Evolutionary conservation across 108 stramenopile species (phyloP).

Genomic region (Nitzschia inconspicua): DNA sequence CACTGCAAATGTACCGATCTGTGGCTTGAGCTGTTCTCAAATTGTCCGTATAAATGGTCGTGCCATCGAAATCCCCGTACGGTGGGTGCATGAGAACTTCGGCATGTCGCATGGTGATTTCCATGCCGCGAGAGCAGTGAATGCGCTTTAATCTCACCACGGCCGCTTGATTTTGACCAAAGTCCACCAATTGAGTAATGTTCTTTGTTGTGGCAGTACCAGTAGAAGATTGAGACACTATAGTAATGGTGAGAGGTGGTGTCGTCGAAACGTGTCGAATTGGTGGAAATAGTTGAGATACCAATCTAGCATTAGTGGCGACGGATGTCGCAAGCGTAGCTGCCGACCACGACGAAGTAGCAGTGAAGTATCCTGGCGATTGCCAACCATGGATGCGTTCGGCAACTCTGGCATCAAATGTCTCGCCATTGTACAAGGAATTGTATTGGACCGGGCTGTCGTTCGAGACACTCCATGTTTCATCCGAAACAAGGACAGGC

Average conservation of each 20-base stretch:
- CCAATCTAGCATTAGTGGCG: constrained; percentile 2
- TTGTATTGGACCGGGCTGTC: constrained; percentile 27
- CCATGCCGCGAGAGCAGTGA: constrained; percentile 2
- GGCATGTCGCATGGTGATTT: constrained; percentile 21
- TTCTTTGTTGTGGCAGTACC: background rate
- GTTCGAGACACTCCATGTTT: background rate
- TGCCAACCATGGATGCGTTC: constrained; percentile 19
- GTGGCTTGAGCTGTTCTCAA: constrained; percentile 16
- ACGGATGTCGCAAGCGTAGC: constrained; percentile 1
- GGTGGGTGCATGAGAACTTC: constrained; percentile 27
- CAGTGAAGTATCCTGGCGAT: background rate
- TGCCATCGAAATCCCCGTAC: constrained; percentile 8
- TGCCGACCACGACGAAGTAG: background rate
- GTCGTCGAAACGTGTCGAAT: constrained; percentile 13
- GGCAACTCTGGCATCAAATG: constrained; percentile 23
- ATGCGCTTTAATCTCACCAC: constrained; percentile 17
- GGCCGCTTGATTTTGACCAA: constrained; percentile 34
- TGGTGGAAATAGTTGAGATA: constrained; percentile 19
- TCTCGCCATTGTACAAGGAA: constrained; percentile 33
- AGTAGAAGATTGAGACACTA: background rate
- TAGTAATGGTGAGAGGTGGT: constrained; percentile 4
- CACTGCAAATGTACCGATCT: constrained; percentile 26
- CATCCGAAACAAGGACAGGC: constrained; percentile 12
- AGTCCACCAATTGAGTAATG: constrained; percentile 21
- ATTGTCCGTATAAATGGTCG: constrained; percentile 19